These are phyloP conservation scores for Kwoniella heveanensis DNA, from an alignment of 768 basidiomycete genomes.

Conservation along the genomic window DNA sequence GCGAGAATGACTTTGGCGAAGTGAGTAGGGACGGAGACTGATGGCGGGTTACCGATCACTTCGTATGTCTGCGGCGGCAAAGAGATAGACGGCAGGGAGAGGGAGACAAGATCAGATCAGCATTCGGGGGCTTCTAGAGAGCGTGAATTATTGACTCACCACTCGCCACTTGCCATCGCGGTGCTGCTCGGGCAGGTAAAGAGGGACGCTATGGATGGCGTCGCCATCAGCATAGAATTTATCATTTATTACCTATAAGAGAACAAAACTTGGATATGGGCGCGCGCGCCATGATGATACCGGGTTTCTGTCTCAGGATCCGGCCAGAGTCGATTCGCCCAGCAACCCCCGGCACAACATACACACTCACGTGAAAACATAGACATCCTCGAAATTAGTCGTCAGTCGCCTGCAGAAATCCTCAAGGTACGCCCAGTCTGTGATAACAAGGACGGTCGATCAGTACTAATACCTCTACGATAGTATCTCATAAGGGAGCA, in stretches of 20 bases:
- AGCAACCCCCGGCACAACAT: neutral
- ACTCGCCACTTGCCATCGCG: constrained; percentile 93
- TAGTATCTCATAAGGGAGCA: neutral
- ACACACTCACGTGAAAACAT: constrained; percentile 75
- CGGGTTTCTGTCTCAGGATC: too few relatives aligned
- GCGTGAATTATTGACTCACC: too few relatives aligned
- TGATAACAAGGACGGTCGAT: too few relatives aligned
- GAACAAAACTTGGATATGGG: too few relatives aligned
- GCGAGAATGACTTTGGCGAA: constrained; percentile 94
- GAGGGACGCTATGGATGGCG: constrained; percentile 63
- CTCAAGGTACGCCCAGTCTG: constrained; percentile 96
- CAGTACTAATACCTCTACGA: neutral
- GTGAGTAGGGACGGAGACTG: constrained; percentile 91
- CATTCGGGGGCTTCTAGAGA: too few relatives aligned
- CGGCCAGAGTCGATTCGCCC: too few relatives aligned
- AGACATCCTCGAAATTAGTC: constrained; percentile 85
- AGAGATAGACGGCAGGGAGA: neutral
- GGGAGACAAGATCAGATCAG: too few relatives aligned
- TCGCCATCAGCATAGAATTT: neutral
- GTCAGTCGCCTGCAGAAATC: constrained; percentile 93
- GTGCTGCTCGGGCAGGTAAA: constrained; percentile 87
- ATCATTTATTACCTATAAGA: too few relatives aligned
- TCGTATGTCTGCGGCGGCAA: constrained; percentile 70
- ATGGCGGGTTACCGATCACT: constrained; percentile 89
- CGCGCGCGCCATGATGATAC: too few relatives aligned